Evolutionary conservation across 108 stramenopile species (phyloP), one percentile per base, ranked within the genome.

Genomic region (Conticribra weissflogii): DNA sequence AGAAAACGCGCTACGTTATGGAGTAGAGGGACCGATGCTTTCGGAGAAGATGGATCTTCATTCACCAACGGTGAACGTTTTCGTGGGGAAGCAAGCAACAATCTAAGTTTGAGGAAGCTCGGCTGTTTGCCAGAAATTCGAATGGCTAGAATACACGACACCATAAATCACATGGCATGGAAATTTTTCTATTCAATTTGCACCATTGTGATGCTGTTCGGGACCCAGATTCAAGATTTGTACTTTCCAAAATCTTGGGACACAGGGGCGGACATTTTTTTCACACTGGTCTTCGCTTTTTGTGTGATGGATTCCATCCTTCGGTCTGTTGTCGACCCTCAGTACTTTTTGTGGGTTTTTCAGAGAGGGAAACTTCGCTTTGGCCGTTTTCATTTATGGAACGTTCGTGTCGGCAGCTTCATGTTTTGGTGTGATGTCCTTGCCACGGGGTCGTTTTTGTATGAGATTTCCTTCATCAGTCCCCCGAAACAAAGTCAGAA

Each of bases 401-500:
- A 50, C 50, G 63, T 33, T 48, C 65, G 56, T 8, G 50, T 83
- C 23, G 91, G 88, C 1, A 77, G 74, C 29, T 92, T 88, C 63
- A 55, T 87, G 32, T 92, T 92, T 58, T 92, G 91, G 91, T 86
- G 85, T 63, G 91, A 92, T 68, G 7, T 86, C 0, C 55, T 89
- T 31, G 84, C 81, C 2, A 89, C 86, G 0, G 9, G 80, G 16
- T 55, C 85, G 0, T 72, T 89, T 15, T 68, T 90, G 2, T 84
- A 70, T 51, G 85, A 93, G 32, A 79, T 93, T 45, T 51, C 77
- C 3, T 85, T 55, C 44, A 78, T 90, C 55, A 83, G 82, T 72
- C 17, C 44, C 33, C 0, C 25, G 2, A 41, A 53, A 16, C 70
- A 55, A 45, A 19, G n/a, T 8, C 66, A 61, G 8, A 28, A 1